These are phyloP conservation scores for Adansonia digitata DNA, from an alignment of 345 rosid genomes.

Conservation along the genomic window DNA sequence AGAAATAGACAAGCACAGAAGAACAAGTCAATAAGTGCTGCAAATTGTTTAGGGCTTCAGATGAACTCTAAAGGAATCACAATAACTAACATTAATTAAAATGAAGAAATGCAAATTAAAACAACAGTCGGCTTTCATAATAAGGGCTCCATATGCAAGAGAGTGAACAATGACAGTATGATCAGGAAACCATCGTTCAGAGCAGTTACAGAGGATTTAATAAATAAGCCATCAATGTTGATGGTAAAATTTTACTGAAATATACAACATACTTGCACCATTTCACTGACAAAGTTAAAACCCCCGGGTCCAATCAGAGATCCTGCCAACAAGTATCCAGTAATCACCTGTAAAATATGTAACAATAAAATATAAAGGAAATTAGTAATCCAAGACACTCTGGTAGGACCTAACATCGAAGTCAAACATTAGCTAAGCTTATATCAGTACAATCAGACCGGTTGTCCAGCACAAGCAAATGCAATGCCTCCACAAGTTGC, in stretches of 20 bases:
- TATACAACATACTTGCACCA: constrained; percentile 82
- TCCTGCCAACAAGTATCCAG: constrained; percentile 91
- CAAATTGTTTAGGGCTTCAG: neutral
- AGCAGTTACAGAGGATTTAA: neutral
- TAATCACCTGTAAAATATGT: constrained; percentile 56
- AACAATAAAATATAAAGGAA: neutral
- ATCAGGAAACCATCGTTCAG: neutral
- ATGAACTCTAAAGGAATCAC: neutral
- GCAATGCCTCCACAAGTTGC: constrained; percentile 99
- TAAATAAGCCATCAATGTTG: neutral
- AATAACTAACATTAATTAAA: neutral
- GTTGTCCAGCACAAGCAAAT: constrained; percentile 98
- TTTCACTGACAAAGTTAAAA: constrained; percentile 85
- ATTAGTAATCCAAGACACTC: constrained; percentile 6
- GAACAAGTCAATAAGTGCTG: neutral
- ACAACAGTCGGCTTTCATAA: neutral
- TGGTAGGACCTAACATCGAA: constrained; percentile 1
- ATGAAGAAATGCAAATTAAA: neutral
- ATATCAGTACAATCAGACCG: constrained; percentile 49
- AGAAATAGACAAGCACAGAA: neutral
- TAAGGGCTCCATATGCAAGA: neutral
- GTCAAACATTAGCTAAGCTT: neutral
- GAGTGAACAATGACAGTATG: neutral
- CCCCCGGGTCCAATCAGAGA: constrained; percentile 95
- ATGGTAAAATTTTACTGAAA: neutral